A percentile compares a stretch with the other conserved stretches of the same genome.
These are phyloP conservation scores for Pulchroboletus neoregius DNA, from an alignment of 1,284 basidiomycete species.

Conservation along the genomic window DNA sequence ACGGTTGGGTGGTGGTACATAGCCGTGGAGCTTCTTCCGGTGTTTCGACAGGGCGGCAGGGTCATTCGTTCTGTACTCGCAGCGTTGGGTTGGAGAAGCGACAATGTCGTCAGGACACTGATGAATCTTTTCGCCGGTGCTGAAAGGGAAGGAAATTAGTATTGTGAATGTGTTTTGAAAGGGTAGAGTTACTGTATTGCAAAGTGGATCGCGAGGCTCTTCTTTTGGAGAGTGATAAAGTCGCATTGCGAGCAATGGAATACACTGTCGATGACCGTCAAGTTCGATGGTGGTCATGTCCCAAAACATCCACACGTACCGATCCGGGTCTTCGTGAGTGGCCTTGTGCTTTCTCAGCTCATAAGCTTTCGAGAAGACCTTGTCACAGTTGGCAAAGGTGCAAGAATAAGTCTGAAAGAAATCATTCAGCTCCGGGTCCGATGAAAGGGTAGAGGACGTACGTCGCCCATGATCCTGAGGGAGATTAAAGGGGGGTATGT, in stretches of 20 bases:
- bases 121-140: constrained; percentile 26
- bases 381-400: constrained; percentile 11
- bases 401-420: constrained; percentile 17
- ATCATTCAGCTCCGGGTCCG: neutral
- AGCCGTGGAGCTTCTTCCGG: constrained; percentile 24
- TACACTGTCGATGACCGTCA: constrained; percentile 11
- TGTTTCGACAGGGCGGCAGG: constrained; percentile 31
- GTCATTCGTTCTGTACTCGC: constrained; percentile 26
- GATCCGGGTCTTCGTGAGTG: constrained; percentile 13
- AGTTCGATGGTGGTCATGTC: neutral
- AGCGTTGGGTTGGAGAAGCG: neutral
- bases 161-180: neutral
- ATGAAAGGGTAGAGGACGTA: neutral
- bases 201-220: constrained; percentile 23
- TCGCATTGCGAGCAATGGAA: constrained; percentile 18
- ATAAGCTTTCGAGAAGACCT: constrained; percentile 16
- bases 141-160: constrained; percentile 3
- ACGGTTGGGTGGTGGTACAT: constrained; percentile 19
- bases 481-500: no score
- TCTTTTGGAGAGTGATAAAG: constrained; percentile 27
- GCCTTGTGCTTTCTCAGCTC: constrained; percentile 26
- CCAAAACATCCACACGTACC: constrained; percentile 7
- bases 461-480: constrained; percentile 11
- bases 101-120: constrained; percentile 15
- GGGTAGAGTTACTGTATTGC: constrained; percentile 19